A percentile compares a stretch with the other conserved stretches of the same genome.
phyloP scores from a whole-genome alignment of 169 alveolate species.

The Plasmodium knowlesi region DNA sequence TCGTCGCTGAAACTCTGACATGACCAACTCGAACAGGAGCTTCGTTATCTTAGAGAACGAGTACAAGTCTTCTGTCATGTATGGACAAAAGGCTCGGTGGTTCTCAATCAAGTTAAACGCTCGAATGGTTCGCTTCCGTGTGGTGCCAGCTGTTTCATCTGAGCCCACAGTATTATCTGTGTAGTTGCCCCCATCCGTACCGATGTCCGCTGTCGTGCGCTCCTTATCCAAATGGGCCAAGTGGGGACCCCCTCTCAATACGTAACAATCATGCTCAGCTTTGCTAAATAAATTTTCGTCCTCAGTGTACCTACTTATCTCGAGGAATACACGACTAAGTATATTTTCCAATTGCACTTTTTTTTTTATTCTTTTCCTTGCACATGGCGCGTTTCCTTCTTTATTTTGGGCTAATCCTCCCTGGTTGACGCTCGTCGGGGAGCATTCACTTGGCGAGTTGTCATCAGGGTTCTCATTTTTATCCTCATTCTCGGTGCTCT shows the following conservation, averaged over 20 bases:
- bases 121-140: not conserved
- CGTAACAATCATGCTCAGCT: slow-evolving; percentile 21
- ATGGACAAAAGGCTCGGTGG: slow-evolving; percentile 63
- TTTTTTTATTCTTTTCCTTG: not conserved
- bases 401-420: not conserved
- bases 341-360: not conserved
- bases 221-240: not conserved
- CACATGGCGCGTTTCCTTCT: not conserved
- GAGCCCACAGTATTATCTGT: not conserved
- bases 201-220: not conserved
- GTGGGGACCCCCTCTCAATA: not conserved
- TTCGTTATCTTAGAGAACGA: slow-evolving; percentile 64
- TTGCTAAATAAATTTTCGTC: slow-evolving; percentile 24
- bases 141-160: not conserved
- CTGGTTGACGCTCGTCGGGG: not conserved
- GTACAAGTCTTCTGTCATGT: slow-evolving; percentile 63
- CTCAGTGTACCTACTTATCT: slow-evolving; percentile 12
- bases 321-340: slow-evolving; percentile 5
- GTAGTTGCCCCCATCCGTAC: not conserved
- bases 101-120: slow-evolving; percentile 47
- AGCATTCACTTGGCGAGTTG: not conserved
- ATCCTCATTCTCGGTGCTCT: not conserved
- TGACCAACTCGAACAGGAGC: slow-evolving; percentile 50
- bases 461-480: not conserved
- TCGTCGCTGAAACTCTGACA: slow-evolving; percentile 52